Conservation (phyloP, 352 stramenopile genomes). For the Phytophthora pistaciae region DNA sequence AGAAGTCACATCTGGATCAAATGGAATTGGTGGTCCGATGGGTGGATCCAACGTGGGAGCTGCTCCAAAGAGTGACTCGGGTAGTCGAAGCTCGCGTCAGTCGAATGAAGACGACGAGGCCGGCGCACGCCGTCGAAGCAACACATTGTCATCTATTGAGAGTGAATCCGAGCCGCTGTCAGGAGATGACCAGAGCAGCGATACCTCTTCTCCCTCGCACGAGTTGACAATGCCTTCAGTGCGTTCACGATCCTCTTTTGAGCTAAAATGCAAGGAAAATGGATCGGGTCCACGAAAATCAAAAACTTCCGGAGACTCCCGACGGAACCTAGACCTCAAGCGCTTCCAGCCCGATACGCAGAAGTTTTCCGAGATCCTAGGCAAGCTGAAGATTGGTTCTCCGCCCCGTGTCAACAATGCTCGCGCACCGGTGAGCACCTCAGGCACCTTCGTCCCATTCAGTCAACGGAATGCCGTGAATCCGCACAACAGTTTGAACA, state of each 20-base stretch:
- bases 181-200: slow-evolving; percentile 25
- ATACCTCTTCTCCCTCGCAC: slow-evolving; percentile 31
- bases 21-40: slow-evolving; percentile 11
- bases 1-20: slow-evolving; percentile 27
- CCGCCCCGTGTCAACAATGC: slow-evolving; percentile 43
- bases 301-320: slow-evolving; percentile 32
- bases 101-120: slow-evolving; percentile 35
- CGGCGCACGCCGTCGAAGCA: slow-evolving; percentile 36
- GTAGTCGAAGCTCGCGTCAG: slow-evolving; percentile 22
- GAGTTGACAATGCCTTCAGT: slow-evolving; percentile 36
- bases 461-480: slow-evolving; percentile 31
- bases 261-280: slow-evolving; percentile 37
- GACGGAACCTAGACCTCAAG: slow-evolving; percentile 73
- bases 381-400: slow-evolving; percentile 72
- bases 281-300: slow-evolving; percentile 17
- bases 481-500: slow-evolving; percentile 27
- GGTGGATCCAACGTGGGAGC: slow-evolving; percentile 14
- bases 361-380: slow-evolving; percentile 80
- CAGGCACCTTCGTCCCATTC: slow-evolving; percentile 40
- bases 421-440: slow-evolving; percentile 20
- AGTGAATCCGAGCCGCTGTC: slow-evolving; percentile 26
- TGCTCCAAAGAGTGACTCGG: slow-evolving; percentile 38
- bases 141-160: slow-evolving; percentile 46
- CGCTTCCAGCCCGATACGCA: slow-evolving; percentile 79
- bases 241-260: slow-evolving; percentile 41